Percentiles rank a stretch among this genome's conserved stretches.
These are phyloP conservation scores for Solanum sitiens DNA, from an alignment of 257 asterid genomes.

Conservation along the genomic window DNA sequence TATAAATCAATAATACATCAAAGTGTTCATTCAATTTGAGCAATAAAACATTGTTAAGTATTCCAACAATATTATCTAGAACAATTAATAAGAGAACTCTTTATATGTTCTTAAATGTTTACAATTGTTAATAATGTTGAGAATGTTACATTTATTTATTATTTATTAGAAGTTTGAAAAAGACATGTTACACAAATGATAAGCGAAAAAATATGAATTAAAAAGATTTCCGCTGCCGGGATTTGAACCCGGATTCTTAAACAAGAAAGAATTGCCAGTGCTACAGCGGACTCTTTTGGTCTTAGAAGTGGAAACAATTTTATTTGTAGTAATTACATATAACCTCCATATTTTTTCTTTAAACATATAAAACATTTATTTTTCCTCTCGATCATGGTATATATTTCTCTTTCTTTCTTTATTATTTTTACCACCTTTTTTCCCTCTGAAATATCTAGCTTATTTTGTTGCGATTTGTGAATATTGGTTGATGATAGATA, in stretches of 20 bases:
- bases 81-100: background rate
- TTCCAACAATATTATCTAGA: background rate
- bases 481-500: too few relatives aligned
- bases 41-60: background rate
- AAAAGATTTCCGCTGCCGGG: background rate
- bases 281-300: background rate
- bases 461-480: too few relatives aligned
- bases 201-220: too few relatives aligned
- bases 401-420: too few relatives aligned
- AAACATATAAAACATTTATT: too few relatives aligned
- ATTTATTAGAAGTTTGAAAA: background rate
- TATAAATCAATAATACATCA: background rate
- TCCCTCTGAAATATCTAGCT: too few relatives aligned
- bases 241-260: background rate
- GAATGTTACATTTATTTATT: background rate
- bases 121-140: too few relatives aligned
- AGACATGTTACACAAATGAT: background rate
- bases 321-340: background rate
- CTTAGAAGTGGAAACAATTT: rapidly evolving
- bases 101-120: background rate
- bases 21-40: background rate
- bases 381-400: too few relatives aligned
- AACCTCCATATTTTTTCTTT: too few relatives aligned
- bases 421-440: too few relatives aligned
- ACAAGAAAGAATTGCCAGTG: background rate